A percentile compares a stretch with the other conserved stretches of the same genome.
Evolutionary conservation across 78 protist species (phyloP).

Genomic region (Dictyostelium purpureum): DNA sequence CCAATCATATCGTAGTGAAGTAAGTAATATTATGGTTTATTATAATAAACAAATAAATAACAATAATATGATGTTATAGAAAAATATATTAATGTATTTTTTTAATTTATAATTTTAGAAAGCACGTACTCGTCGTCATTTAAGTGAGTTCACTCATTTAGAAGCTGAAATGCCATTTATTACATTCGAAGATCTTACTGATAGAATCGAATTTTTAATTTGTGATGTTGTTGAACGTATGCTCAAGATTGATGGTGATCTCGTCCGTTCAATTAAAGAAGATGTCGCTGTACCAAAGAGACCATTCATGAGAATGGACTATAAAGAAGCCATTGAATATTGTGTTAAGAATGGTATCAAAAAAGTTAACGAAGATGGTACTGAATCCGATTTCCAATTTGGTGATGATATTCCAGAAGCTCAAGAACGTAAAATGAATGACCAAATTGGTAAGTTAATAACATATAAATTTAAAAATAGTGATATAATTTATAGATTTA

Average conservation of each 20-base stretch:
- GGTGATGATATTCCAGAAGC: slow-evolving; percentile 98
- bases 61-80: no score
- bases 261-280: slow-evolving; percentile 85
- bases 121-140: slow-evolving; percentile 94
- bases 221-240: slow-evolving; percentile 82
- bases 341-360: slow-evolving; percentile 84
- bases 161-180: slow-evolving; percentile 96
- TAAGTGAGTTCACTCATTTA: slow-evolving; percentile 93
- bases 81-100: no score
- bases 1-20: slow-evolving; percentile 97
- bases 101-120: no score
- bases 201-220: slow-evolving; percentile 90
- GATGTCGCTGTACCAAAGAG: slow-evolving; percentile 82
- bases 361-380: slow-evolving; percentile 82
- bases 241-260: slow-evolving; percentile 17
- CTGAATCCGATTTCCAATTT: slow-evolving; percentile 70
- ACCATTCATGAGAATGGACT: slow-evolving; percentile 94
- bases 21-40: no score
- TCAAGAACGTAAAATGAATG: slow-evolving; percentile 96
- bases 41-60: no score
- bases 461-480: no score
- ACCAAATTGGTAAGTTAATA: slow-evolving; percentile 94
- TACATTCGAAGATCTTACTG: slow-evolving; percentile 92
- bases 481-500: no score
- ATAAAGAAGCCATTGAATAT: slow-evolving; percentile 92